A percentile compares a stretch with the other conserved stretches of the same genome.
Evolutionary conservation across 352 stramenopile genomes (phyloP).

Genomic region (Pythium chondricola): DNA sequence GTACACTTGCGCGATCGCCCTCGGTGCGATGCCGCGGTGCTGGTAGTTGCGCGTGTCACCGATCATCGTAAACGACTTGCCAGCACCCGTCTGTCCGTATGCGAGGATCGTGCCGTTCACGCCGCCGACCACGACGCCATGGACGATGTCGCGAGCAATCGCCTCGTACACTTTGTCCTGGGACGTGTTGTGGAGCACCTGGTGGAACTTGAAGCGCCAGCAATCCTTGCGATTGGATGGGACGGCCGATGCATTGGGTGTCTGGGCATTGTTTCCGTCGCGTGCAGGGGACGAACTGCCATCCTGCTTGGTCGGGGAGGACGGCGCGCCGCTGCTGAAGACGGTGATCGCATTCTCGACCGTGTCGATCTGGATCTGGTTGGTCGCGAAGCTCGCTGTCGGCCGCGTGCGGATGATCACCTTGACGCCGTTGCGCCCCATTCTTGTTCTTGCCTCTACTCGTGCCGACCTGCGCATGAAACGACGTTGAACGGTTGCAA

Average conservation of each 20-base stretch:
- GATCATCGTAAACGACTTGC: constrained; percentile 92
- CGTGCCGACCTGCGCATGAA: background rate
- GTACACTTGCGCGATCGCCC: constrained; percentile 85
- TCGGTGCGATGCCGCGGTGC: constrained; percentile 85
- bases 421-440: constrained; percentile 66
- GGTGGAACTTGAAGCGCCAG: constrained; percentile 90
- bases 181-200: constrained; percentile 88
- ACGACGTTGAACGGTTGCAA: constrained; percentile 2
- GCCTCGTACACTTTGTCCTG: constrained; percentile 90
- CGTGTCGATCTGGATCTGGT: constrained; percentile 73
- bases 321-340: constrained; percentile 19
- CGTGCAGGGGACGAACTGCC: constrained; percentile 2
- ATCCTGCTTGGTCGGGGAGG: constrained; percentile 27
- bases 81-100: constrained; percentile 85
- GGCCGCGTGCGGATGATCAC: constrained; percentile 82
- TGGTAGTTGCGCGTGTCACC: constrained; percentile 89
- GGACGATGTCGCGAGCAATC: constrained; percentile 85
- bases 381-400: constrained; percentile 66
- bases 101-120: constrained; percentile 86
- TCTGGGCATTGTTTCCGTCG: background rate
- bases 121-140: constrained; percentile 82
- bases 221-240: constrained; percentile 78
- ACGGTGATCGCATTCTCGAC: constrained; percentile 76
- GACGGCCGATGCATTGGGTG: constrained; percentile 5
- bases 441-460: constrained; percentile 2